Conservation (phyloP, 805 yeast species). For the Tetrapisispora nanseiensis region DNA sequence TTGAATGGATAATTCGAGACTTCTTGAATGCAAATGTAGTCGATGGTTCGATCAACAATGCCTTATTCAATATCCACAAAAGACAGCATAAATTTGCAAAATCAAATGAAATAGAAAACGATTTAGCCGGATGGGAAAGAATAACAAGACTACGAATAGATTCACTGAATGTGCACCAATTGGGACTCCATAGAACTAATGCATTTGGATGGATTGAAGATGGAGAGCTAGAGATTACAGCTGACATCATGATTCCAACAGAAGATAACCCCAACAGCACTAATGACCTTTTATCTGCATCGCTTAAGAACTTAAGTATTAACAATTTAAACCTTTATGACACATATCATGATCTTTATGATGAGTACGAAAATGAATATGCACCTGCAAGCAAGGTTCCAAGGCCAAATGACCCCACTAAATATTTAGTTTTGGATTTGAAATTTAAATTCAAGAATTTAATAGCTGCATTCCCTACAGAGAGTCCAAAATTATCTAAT, state of each 20-base stretch:
- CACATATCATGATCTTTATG: background rate
- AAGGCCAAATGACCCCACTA: slow-evolving; percentile 10
- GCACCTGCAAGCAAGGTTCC: slow-evolving; percentile 8
- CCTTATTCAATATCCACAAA: slow-evolving; percentile 68
- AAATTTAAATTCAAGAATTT: slow-evolving; percentile 55
- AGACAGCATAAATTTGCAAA: slow-evolving; percentile 50
- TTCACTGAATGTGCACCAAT: slow-evolving; percentile 30
- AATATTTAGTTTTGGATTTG: slow-evolving; percentile 59
- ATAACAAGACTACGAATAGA: slow-evolving; percentile 39
- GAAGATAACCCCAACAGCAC: slow-evolving; percentile 5
- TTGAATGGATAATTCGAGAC: slow-evolving; percentile 51
- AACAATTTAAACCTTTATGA: background rate
- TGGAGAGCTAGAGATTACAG: slow-evolving; percentile 59
- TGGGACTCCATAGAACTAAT: slow-evolving; percentile 28
- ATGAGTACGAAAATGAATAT: background rate
- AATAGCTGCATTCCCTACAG: slow-evolving; percentile 43
- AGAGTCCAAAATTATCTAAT: slow-evolving; percentile 43
- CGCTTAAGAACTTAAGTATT: background rate
- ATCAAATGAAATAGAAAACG: slow-evolving; percentile 31
- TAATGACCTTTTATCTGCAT: slow-evolving; percentile 1
- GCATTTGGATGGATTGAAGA: slow-evolving; percentile 64
- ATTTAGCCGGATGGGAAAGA: slow-evolving; percentile 39
- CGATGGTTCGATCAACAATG: slow-evolving; percentile 65
- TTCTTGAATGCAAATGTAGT: slow-evolving; percentile 60
- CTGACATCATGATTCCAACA: slow-evolving; percentile 62